Evolutionary conservation across 1,284 basidiomycete species (phyloP), one percentile per base, ranked within the genome.

Genomic region (Leccinum pachyderme): DNA sequence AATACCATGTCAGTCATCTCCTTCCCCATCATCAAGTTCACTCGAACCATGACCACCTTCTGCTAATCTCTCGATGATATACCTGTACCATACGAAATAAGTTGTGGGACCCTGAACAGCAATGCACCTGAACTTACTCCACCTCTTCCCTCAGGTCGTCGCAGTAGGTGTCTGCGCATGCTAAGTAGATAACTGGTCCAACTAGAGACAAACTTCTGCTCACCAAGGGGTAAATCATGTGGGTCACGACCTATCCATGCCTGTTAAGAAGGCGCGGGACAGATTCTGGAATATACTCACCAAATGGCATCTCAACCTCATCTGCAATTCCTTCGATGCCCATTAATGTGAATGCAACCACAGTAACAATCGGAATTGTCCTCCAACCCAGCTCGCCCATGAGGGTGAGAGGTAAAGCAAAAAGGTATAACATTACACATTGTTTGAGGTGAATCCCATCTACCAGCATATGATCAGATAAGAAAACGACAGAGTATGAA

Each of bases 251-350:
- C 85, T 88, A 45, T 57, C 6, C 51, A 22, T 44, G 54, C 27
- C 39, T 46, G 46, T 55, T 39, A 58, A 47, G 18, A 18, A 41
- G 39, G 7, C 49, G 18, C 27, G 37, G 37, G 39, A 48, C 9
- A 57, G 33, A 18, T 35, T 48, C 9, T 13, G 3, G 12, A 43
- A 18, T 37, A 31, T 39, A 72, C 78, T 55, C 59, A 86, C 86
- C 88, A 59, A 89, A 91, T 2, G 93, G 93, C 86, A 91, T 90
- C 70, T 95, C 93, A 60, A 95, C 91, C 72, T 94, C 87, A 59
- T 93, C 87, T 0, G 93, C 93, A 59, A 96, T 95, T 9, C 93
- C 93, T 73, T 96, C 94, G 52, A 96, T 89, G 11, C 93, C 93
- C 87, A 94, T 93, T 59, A 95, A 81, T 4, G 90, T 94, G 73